Conservation (phyloP, 176 grass and related monocot genomes). For the Lolium perenne region DNA sequence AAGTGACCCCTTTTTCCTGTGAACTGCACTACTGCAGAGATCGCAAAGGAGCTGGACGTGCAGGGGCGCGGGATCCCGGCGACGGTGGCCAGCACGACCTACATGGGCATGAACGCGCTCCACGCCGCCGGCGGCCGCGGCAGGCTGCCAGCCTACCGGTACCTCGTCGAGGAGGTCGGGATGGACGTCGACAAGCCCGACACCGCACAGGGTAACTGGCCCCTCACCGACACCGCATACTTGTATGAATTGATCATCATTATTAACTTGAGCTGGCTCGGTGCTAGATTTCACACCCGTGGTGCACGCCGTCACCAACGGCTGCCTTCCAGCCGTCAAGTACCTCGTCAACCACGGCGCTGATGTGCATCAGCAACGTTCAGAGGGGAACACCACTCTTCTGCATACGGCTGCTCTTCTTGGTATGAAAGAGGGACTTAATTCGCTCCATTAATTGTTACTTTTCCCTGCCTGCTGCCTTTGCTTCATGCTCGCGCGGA, state of each 20-base stretch:
- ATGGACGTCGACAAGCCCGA: too few relatives aligned
- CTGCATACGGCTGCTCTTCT: not conserved
- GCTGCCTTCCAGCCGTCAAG: constrained; percentile 31
- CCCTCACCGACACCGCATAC: too few relatives aligned
- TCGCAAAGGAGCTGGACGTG: not conserved
- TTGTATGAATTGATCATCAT: not conserved
- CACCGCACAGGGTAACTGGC: too few relatives aligned
- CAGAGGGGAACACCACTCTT: not conserved
- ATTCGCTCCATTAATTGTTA: too few relatives aligned
- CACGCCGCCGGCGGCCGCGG: not conserved
- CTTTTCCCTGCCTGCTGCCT: too few relatives aligned
- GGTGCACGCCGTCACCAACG: constrained; percentile 2
- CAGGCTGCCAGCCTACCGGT: not conserved
- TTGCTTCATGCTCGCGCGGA: not conserved
- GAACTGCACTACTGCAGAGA: too few relatives aligned
- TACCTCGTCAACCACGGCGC: constrained; percentile 41
- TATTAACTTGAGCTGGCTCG: not conserved
- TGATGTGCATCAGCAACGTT: constrained; percentile 13
- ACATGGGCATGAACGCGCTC: not conserved
- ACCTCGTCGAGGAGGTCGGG: constrained; percentile 15
- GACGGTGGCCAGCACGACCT: constrained; percentile 19
- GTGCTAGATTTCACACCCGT: constrained; percentile 8
- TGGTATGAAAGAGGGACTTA: constrained; percentile 20
- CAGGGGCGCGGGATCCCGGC: constrained; percentile 31
- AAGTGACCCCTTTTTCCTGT: too few relatives aligned